A percentile compares a stretch with the other conserved stretches of the same genome.
Evolutionary conservation across 2,329 filamentous ascomycete genomes (phyloP).

Genomic region (Xenosphaeropsis pyriputrescens): DNA sequence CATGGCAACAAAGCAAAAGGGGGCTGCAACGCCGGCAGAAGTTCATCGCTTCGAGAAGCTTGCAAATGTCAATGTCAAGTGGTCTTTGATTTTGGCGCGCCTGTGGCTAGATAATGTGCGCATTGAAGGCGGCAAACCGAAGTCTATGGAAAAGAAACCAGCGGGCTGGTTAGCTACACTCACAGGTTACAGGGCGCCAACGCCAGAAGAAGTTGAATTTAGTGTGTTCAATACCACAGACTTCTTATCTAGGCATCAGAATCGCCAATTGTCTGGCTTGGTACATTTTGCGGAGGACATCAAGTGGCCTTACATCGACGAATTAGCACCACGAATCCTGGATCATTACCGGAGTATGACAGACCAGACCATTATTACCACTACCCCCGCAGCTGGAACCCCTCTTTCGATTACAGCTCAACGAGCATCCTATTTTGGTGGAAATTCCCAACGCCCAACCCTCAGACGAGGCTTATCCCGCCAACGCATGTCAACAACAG

Average conservation of each 20-base stretch:
- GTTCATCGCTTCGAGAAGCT: constrained; percentile 46
- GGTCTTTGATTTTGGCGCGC: constrained; percentile 49
- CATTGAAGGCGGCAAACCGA: constrained; percentile 20
- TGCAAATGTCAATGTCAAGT: constrained; percentile 46
- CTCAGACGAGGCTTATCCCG: constrained; percentile 9
- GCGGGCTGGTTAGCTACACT: constrained; percentile 39
- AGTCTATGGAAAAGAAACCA: constrained; percentile 23
- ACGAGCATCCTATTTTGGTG: constrained; percentile 17
- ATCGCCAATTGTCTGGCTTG: constrained; percentile 44
- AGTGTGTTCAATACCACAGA: constrained; percentile 1
- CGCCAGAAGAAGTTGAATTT: constrained; percentile 17
- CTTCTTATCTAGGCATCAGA: constrained; percentile 28
- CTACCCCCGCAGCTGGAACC: constrained; percentile 11
- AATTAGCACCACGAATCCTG: constrained; percentile 11
- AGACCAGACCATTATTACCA: constrained; percentile 10
- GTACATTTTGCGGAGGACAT: constrained; percentile 48
- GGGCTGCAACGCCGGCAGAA: constrained; percentile 37
- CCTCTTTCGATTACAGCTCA: constrained; percentile 15
- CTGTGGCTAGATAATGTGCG: constrained; percentile 56
- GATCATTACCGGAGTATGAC: constrained; percentile 17
- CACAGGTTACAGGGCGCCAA: constrained; percentile 28
- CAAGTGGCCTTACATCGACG: constrained; percentile 45
- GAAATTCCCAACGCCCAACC: constrained; percentile 7
- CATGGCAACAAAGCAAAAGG: constrained; percentile 14
- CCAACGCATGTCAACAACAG: constrained; percentile 18